Base-by-base conservation (phyloP, 2,329 filamentous ascomycete species). In the Monilinia aucupariae region DNA sequence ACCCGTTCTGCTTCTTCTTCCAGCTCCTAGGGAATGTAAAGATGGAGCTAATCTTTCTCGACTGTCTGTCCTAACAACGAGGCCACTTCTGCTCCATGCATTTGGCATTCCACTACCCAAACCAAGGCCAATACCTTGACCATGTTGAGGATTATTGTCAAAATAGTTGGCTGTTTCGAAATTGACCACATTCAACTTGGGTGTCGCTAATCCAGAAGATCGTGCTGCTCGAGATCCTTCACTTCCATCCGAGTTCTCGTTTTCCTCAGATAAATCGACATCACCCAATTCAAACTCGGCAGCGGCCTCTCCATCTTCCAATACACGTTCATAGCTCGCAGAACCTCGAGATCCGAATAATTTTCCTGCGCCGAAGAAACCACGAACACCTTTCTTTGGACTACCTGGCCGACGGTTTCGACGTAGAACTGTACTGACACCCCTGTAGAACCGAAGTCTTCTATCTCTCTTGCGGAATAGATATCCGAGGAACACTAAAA, bases 51-150 rank as follows among this genome's bases (percentile, higher is more conserved):
- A 76, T 64, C 90, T 82, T 73, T 97, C 94, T 60, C 91, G 81
- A 73, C 91, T 96, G 73, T 97, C 93, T 0, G 90, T 96, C 68
- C 93, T 80, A 2, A 91, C 84, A 61, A 90, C 86, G 67, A 97
- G 74, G 1, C 92, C 92, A 53, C 84, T 86, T 47, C 91, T 78
- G 68, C 87, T 84, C 71, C 87, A 80, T 6, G 80, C 80, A 60
- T 71, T 71, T 27, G 65, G 67, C 13, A 65, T 61, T 61, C 52
- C 66, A 17, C 59, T 53, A 8, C 65, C 62, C 58, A 68, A 63
- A 43, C 63, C 69, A 50, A 71, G 61, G 20, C 72, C 70, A 49
- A 73, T 27, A 7, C 70, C 70, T 22, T 71, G 60, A 25, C 64
- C 65, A 53, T 66, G 61, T 9, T 59, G 61, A 37, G 64, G 55